These are phyloP conservation scores for Eutrema heterophyllum DNA, from an alignment of 345 rosid genomes.

Conservation along the genomic window DNA sequence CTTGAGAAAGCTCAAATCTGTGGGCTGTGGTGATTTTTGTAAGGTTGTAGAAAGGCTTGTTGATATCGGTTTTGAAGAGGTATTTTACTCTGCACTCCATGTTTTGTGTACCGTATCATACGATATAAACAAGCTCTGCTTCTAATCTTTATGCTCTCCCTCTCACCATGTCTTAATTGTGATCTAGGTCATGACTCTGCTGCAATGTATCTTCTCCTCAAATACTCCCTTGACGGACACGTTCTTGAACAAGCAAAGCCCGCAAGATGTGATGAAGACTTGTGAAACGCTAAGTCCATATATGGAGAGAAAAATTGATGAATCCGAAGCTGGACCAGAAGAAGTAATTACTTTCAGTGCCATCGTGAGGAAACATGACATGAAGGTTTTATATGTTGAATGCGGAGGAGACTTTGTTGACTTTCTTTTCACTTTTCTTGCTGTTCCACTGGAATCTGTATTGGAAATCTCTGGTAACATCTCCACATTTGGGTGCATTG, in stretches of 20 bases:
- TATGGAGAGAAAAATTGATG: neutral
- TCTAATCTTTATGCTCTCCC: neutral
- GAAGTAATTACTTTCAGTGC: neutral
- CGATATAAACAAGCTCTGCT: neutral
- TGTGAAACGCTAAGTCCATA: too few relatives aligned
- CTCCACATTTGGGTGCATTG: neutral
- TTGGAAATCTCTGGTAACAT: neutral
- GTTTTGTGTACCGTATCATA: too few relatives aligned
- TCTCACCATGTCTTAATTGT: neutral
- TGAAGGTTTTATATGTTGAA: neutral
- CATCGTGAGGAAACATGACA: neutral
- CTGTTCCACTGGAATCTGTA: neutral
- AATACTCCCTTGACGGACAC: conserved; percentile 22
- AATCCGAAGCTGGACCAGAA: neutral
- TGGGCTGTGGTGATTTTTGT: conserved; percentile 8
- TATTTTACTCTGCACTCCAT: neutral
- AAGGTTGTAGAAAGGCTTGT: neutral
- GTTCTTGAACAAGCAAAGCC: neutral
- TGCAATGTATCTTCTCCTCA: neutral
- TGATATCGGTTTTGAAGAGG: conserved; percentile 7
- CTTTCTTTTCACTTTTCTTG: conserved; percentile 9
- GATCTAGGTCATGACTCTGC: conserved; percentile 6
- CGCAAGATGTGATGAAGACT: neutral
- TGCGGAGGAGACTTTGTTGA: conserved; percentile 7
- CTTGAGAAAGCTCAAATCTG: neutral